Percentiles rank a stretch among this genome's conserved stretches.
These are phyloP conservation scores for Solanum paucissectum DNA, from an alignment of 257 asterid species.

Conservation along the genomic window DNA sequence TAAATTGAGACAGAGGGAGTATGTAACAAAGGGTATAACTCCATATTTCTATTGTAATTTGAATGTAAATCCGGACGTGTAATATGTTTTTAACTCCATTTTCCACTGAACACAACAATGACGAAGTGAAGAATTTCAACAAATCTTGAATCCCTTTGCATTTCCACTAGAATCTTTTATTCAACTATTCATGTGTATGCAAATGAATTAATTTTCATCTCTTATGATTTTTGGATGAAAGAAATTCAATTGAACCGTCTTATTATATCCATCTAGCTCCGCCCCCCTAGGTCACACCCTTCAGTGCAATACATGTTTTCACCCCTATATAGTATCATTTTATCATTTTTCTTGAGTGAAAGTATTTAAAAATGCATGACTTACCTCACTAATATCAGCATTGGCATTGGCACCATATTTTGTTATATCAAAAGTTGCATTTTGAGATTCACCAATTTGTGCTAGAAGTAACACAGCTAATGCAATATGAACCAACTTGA, in stretches of 20 bases:
- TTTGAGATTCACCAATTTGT: background rate
- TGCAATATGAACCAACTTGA: background rate
- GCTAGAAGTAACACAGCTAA: background rate
- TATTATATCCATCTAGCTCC: background rate
- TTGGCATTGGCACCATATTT: constrained; percentile 2
- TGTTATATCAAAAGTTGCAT: background rate
- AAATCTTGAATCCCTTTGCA: background rate
- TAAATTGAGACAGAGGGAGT: no score
- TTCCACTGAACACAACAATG: background rate
- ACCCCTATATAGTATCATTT: background rate
- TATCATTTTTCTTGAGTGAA: background rate
- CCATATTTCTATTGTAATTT: background rate
- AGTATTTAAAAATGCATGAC: background rate
- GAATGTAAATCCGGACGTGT: background rate
- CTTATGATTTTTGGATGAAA: background rate
- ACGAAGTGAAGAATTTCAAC: background rate
- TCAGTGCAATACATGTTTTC: background rate
- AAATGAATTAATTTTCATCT: background rate
- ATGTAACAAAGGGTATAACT: background rate
- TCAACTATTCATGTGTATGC: background rate
- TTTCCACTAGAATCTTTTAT: background rate
- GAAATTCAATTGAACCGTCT: background rate
- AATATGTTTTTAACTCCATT: background rate
- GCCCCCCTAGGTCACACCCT: background rate
- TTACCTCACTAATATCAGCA: constrained; percentile 2